Evolutionary conservation across 306 rosid genomes (phyloP).

Genomic region (Calophaca sinica): DNA sequence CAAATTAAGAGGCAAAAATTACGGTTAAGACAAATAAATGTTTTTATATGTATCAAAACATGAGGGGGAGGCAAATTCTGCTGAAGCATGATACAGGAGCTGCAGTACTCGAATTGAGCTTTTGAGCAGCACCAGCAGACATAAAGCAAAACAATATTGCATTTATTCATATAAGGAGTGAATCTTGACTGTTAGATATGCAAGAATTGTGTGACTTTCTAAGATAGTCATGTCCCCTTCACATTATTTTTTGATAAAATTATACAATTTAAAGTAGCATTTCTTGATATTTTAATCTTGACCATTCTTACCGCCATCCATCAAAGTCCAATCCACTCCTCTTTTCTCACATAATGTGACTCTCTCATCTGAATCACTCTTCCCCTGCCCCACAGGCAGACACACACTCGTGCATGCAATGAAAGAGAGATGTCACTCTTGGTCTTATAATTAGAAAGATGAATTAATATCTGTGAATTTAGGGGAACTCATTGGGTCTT

Average conservation of each 20-base stretch:
- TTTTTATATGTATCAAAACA: background rate
- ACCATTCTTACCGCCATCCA: background rate
- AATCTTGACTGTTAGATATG: background rate
- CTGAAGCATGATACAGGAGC: constrained; percentile 6
- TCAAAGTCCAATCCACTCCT: background rate
- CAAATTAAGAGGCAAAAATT: background rate
- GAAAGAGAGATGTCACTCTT: background rate
- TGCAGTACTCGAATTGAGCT: constrained; percentile 14
- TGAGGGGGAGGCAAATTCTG: background rate
- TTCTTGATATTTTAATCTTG: constrained; percentile 18
- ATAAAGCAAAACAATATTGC: constrained; percentile 18
- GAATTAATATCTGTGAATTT: background rate
- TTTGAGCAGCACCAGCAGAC: constrained; percentile 15
- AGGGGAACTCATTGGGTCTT: constrained; percentile 6
- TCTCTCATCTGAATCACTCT: background rate
- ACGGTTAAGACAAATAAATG: too few relatives aligned
- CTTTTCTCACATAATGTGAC: background rate
- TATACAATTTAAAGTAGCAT: background rate
- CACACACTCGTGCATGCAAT: background rate
- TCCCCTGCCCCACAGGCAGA: background rate
- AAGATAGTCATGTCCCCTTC: constrained; percentile 1
- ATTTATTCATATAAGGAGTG: constrained; percentile 20
- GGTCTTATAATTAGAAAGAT: background rate
- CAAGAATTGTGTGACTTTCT: background rate
- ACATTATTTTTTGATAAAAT: background rate